Evolutionary conservation across 2,329 filamentous ascomycete genomes (phyloP), one percentile per base, ranked within the genome.

Genomic region (Exophiala sp.): DNA sequence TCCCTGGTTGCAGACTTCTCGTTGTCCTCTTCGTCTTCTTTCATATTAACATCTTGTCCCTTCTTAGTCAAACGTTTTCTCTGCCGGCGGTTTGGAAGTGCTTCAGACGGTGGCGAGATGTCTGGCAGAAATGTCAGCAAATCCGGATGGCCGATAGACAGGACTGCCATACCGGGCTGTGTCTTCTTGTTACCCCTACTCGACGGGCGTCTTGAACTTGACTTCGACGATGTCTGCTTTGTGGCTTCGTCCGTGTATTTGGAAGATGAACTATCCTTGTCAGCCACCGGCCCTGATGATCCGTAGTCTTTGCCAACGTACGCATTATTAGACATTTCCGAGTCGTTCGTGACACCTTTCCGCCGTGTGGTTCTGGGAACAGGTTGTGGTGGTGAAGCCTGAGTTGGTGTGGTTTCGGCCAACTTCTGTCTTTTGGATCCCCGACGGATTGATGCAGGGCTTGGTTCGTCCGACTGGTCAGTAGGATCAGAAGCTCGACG

Each of bases 41-140:
- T 84, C 85, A 91, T 91, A 32, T 79, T 72, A 47, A 83, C 82
- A 68, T 91, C 87, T 61, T 85, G 77, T 55, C 87, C 83, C 62
- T 63, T 75, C 70, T 71, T 80, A 67, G 68, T 68, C 72, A 65
- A 71, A 65, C 63, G 78, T 72, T 71, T 84, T 75, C 76, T 87
- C 78, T 62, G 80, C 58, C 71, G 71, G 55, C 73, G 74, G 63
- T 64, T 61, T 5, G 59, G 65, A 32, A 64, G 62, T 39, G 68
- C 67, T 50, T 71, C 70, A 46, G 64, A 65, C 8, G 69, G 59
- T 29, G 67, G 59, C 21, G 65, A 65, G 48, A 66, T 66, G 54
- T 74, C 69, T 70, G 62, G 21, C 33, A 35, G 18, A 14, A 38
- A 39, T 41, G 40, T 50, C 36, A 52, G 48, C 38, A 48, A 4